These are phyloP conservation scores for Discostella stelligera DNA, from an alignment of 352 stramenopile species.

Conservation along the genomic window DNA sequence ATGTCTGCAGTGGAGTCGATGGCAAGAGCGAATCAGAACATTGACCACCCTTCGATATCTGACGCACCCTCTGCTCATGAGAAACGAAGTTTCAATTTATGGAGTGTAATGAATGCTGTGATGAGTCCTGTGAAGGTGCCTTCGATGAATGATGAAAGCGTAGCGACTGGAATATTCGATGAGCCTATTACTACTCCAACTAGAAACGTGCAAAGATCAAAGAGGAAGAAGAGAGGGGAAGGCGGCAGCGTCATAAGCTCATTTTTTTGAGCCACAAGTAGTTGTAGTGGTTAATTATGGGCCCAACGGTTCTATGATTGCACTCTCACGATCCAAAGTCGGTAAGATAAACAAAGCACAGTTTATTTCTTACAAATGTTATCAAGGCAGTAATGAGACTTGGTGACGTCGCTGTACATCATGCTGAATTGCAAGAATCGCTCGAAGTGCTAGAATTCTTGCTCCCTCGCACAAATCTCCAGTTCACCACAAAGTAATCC, in stretches of 20 bases:
- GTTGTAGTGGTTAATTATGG: too few relatives aligned
- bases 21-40: slow-evolving; percentile 49
- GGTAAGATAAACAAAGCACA: too few relatives aligned
- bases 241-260: slow-evolving; percentile 47
- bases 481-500: slow-evolving; percentile 55
- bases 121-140: slow-evolving; percentile 10
- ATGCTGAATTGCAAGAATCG: background rate
- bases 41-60: slow-evolving; percentile 39
- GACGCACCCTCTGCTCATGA: background rate
- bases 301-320: too few relatives aligned
- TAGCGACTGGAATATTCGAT: background rate
- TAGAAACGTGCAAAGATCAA: slow-evolving; percentile 29
- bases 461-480: background rate
- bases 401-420: too few relatives aligned
- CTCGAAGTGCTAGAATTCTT: background rate
- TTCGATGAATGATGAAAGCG: slow-evolving; percentile 10
- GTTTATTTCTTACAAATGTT: background rate
- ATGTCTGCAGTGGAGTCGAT: slow-evolving; percentile 51
- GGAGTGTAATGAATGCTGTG: slow-evolving; percentile 33
- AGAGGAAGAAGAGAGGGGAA: slow-evolving; percentile 30
- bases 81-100: slow-evolving; percentile 47
- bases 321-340: too few relatives aligned
- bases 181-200: background rate
- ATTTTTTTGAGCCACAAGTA: slow-evolving; percentile 40
- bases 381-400: background rate